Evolutionary conservation across 31 red algal species (phyloP).

Genomic region (Odonthalia washingtoniensis): DNA sequence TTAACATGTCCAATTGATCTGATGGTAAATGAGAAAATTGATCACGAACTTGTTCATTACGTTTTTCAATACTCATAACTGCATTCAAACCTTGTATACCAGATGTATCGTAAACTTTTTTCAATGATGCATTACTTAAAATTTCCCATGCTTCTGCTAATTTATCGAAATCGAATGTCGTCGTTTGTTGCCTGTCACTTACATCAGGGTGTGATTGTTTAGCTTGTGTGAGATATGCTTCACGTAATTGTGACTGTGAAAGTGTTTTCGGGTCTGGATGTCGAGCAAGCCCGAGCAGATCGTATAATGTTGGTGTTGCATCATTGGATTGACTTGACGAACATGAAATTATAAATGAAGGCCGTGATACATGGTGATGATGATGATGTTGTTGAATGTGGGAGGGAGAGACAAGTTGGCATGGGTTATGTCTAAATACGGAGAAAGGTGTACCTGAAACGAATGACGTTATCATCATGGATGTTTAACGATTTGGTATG

Average conservation of each 20-base stretch:
- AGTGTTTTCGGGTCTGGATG: slow-evolving; percentile 11
- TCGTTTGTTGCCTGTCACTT: not conserved
- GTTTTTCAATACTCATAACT: slow-evolving; percentile 59
- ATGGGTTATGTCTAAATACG: not conserved
- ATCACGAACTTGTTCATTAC: slow-evolving; percentile 42
- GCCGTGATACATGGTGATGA: not conserved
- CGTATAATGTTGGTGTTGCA: slow-evolving; percentile 30
- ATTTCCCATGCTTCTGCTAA: slow-evolving; percentile 74
- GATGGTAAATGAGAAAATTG: slow-evolving; percentile 38
- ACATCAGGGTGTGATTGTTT: slow-evolving; percentile 64
- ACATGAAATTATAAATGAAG: not conserved
- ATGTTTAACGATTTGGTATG: too few relatives aligned
- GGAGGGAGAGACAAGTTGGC: not conserved
- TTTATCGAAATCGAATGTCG: slow-evolving; percentile 25
- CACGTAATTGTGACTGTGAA: slow-evolving; percentile 47
- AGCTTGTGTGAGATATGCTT: slow-evolving; percentile 66
- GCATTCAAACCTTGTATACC: slow-evolving; percentile 79
- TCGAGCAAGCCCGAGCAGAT: slow-evolving; percentile 48
- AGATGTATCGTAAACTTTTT: slow-evolving; percentile 77
- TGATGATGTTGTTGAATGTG: not conserved
- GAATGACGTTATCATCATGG: too few relatives aligned
- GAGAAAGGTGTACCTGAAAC: too few relatives aligned
- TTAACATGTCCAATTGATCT: slow-evolving; percentile 80
- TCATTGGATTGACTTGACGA: not conserved
- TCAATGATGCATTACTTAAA: slow-evolving; percentile 71